Percentiles rank a stretch among this genome's conserved stretches.
phyloP scores from a whole-genome alignment of 1,139 yeast species.

The Taphrina wiesneri region DNA sequence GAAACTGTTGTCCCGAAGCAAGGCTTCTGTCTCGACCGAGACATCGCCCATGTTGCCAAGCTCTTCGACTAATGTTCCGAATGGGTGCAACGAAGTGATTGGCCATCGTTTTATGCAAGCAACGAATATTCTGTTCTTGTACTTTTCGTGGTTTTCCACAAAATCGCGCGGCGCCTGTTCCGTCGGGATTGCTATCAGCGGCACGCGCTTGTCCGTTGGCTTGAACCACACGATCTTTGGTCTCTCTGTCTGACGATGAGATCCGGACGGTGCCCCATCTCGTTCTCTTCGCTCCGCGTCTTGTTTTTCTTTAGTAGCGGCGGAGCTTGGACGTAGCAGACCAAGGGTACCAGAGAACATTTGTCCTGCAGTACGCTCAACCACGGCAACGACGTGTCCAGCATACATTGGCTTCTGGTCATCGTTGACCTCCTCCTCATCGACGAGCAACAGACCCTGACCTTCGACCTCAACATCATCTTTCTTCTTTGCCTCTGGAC shows the following conservation, averaged over 20 bases:
- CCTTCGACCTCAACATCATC: constrained; percentile 99
- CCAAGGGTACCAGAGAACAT: constrained; percentile 88
- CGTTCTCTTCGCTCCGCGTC: constrained; percentile 54
- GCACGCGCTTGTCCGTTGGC: constrained; percentile 96
- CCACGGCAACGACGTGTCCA: constrained; percentile 96
- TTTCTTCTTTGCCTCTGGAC: constrained; percentile 97
- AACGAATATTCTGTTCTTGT: constrained; percentile 78
- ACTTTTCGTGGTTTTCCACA: constrained; percentile 84
- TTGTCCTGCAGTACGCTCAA: constrained; percentile 96
- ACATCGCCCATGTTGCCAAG: constrained; percentile 79
- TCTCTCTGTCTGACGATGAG: constrained; percentile 48
- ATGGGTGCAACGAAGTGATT: constrained; percentile 95
- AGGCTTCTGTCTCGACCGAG: constrained; percentile 80
- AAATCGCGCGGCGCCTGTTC: constrained; percentile 97
- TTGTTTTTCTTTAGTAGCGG: constrained; percentile 79
- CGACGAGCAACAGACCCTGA: constrained; percentile 82
- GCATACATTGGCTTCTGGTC: constrained; percentile 92
- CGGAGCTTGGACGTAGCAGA: constrained; percentile 90
- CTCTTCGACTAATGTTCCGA: constrained; percentile 87
- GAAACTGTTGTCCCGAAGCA: constrained; percentile 89
- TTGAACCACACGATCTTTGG: constrained; percentile 99
- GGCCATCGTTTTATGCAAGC: constrained; percentile 99
- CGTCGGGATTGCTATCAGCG: constrained; percentile 95
- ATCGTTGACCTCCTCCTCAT: constrained; percentile 93
- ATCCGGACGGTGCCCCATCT: constrained; percentile 46